phyloP scores from a whole-genome alignment of 139 green algal species.

The Chlamydomonas applanata region DNA sequence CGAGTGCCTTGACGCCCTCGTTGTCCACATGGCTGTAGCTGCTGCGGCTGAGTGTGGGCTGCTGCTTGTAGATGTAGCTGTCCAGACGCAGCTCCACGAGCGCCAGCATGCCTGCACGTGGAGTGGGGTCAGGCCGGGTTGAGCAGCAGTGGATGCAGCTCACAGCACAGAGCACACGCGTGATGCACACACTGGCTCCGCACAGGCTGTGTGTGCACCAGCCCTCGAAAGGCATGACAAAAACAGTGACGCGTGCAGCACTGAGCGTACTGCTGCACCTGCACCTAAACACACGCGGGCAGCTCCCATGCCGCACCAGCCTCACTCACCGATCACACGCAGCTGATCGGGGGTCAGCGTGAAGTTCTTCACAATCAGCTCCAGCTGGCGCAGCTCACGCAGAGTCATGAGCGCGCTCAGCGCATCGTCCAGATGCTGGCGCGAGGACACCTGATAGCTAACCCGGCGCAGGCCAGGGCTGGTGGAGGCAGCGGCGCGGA shows the following conservation, averaged over 20 bases:
- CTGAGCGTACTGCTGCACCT: too few species aligned
- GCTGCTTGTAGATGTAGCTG: constrained; percentile 63
- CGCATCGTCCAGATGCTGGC: constrained; percentile 41
- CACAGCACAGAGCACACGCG: not conserved
- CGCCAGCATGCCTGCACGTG: constrained; percentile 46
- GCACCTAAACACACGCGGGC: not conserved
- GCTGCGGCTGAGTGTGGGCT: constrained; percentile 52
- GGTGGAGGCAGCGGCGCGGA: constrained; percentile 29
- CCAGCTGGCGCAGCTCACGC: constrained; percentile 37
- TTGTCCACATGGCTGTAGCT: constrained; percentile 70
- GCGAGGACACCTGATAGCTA: constrained; percentile 36
- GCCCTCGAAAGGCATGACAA: too few species aligned
- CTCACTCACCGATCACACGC: constrained; percentile 35
- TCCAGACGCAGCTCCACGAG: constrained; percentile 60
- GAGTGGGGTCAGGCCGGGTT: not conserved
- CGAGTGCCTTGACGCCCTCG: constrained; percentile 64
- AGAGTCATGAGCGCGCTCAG: constrained; percentile 35
- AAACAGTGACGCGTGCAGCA: too few species aligned
- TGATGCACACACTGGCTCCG: not conserved
- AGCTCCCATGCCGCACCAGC: too few species aligned
- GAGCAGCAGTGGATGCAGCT: not conserved
- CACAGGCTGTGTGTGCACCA: too few species aligned
- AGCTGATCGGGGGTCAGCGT: constrained; percentile 52
- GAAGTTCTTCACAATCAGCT: constrained; percentile 57
- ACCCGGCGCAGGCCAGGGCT: constrained; percentile 43